Conservation (phyloP, 371 early-diverging fungal species). For the Apophysomyces ossiformis region DNA sequence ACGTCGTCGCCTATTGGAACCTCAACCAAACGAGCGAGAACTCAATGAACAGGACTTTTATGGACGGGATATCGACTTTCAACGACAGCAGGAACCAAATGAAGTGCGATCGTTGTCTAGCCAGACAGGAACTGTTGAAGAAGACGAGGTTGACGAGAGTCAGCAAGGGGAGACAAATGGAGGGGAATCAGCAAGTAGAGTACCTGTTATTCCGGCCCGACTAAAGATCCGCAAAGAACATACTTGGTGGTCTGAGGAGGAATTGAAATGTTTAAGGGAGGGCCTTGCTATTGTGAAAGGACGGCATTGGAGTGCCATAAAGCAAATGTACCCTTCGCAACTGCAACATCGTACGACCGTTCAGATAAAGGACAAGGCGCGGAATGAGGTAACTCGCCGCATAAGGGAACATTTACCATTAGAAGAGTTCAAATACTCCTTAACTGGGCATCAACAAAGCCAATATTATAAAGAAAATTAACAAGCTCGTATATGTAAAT, state of each 20-base stretch:
- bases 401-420: background rate
- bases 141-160: too few species aligned
- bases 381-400: background rate
- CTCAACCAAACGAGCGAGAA: too few species aligned
- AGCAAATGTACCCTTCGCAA: background rate
- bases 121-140: too few species aligned
- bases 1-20: too few species aligned
- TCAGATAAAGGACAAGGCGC: background rate
- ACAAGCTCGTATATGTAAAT: too few species aligned
- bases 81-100: too few species aligned
- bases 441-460: background rate
- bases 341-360: background rate
- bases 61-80: too few species aligned
- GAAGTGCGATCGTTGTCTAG: too few species aligned
- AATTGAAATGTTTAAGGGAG: background rate
- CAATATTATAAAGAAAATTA: background rate
- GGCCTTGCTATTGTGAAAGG: background rate
- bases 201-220: too few species aligned
- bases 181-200: too few species aligned
- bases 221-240: background rate
- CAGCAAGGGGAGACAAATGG: too few species aligned
- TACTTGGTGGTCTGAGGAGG: background rate
- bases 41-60: too few species aligned
- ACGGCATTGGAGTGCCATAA: constrained; percentile 2
- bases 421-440: background rate